These are phyloP conservation scores for Metschnikowia baotianmanensis DNA, from an alignment of 805 yeast genomes.

Conservation along the genomic window DNA sequence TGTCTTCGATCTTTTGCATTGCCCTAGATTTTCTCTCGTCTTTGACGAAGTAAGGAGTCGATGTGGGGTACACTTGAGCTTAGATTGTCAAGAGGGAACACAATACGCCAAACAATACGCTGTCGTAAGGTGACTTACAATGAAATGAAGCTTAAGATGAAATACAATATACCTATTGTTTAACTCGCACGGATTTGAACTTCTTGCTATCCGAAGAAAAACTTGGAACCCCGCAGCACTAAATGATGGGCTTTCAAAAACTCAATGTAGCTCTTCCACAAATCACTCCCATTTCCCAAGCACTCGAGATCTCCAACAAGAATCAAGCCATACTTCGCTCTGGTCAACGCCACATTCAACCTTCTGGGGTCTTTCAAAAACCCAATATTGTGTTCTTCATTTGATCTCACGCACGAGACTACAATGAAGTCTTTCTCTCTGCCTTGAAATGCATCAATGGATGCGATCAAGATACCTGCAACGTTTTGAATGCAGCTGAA, in stretches of 20 bases:
- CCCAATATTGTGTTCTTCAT: conserved; percentile 38
- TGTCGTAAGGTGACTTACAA: too few species aligned
- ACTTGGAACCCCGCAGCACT: neutral
- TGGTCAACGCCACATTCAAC: conserved; percentile 42
- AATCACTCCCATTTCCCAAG: conserved; percentile 54
- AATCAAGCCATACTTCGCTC: conserved; percentile 42
- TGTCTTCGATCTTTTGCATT: too few species aligned
- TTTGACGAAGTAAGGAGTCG: too few species aligned
- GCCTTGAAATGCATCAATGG: conserved; percentile 43
- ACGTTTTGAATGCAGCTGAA: conserved; percentile 1
- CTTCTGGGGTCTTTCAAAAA: conserved; percentile 43
- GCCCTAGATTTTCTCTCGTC: too few species aligned
- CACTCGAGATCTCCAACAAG: conserved; percentile 82
- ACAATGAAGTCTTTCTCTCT: conserved; percentile 44
- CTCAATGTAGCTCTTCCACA: conserved; percentile 62
- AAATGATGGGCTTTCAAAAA: neutral
- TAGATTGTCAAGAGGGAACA: too few species aligned
- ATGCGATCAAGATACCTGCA: conserved; percentile 69
- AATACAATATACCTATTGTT: too few species aligned
- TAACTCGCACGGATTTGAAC: neutral
- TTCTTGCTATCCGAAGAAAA: neutral
- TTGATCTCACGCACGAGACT: conserved; percentile 43
- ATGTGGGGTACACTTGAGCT: too few species aligned
- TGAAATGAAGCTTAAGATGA: too few species aligned
- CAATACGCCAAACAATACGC: too few species aligned